phyloP scores from a whole-genome alignment of 2,329 filamentous ascomycete species.

The Colletotrichum somersetense region DNA sequence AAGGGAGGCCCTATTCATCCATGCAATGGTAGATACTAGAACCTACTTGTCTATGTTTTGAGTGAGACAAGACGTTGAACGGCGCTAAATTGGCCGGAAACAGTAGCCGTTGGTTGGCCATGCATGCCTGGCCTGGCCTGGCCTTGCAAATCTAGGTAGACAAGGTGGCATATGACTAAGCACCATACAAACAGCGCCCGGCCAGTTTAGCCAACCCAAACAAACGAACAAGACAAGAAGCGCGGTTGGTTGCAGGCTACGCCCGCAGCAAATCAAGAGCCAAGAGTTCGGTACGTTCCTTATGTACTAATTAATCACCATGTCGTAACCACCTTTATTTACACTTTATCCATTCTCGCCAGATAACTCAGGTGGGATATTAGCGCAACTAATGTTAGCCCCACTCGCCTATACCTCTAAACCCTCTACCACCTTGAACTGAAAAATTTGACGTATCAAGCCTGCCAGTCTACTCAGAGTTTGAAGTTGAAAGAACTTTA shows the following conservation, averaged over 20 bases:
- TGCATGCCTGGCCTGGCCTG: background rate
- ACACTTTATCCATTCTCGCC: background rate
- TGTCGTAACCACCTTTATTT: background rate
- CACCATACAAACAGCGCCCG: background rate
- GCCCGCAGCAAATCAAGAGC: background rate
- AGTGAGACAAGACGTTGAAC: background rate
- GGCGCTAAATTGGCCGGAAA: background rate
- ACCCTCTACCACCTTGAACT: background rate
- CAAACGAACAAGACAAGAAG: background rate
- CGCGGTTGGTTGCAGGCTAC: background rate
- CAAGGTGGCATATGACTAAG: background rate
- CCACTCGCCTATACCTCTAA: background rate
- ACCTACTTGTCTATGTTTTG: background rate
- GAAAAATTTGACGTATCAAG: no score
- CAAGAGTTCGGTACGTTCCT: background rate
- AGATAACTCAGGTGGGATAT: background rate
- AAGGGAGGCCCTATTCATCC: background rate
- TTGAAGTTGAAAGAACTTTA: background rate
- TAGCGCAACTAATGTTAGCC: background rate
- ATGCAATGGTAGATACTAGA: background rate
- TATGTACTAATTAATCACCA: background rate
- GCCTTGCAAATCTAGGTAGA: background rate
- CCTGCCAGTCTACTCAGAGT: background rate
- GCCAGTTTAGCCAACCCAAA: background rate
- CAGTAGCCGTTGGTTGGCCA: background rate